Percentiles rank a stretch among this genome's conserved stretches.
These are phyloP conservation scores for Castanea mollissima DNA, from an alignment of 306 rosid species.

Conservation along the genomic window DNA sequence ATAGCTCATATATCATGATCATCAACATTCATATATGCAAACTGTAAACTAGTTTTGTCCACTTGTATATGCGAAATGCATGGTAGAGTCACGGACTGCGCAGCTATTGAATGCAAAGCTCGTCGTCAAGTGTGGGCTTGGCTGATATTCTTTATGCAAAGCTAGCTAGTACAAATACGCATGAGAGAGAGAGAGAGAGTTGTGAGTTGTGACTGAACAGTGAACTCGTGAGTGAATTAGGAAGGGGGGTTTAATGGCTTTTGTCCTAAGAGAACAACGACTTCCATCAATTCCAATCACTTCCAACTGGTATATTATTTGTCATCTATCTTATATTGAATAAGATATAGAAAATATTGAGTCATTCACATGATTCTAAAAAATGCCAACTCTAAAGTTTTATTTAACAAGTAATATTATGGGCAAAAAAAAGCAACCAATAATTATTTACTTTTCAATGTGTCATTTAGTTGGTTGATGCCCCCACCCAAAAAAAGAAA, in stretches of 20 bases:
- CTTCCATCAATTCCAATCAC: not conserved
- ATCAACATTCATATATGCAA: no score
- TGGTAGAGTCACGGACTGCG: slow-evolving; percentile 32
- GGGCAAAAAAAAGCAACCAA: not conserved
- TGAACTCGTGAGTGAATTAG: slow-evolving; percentile 31
- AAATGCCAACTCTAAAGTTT: not conserved
- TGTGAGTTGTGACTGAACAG: slow-evolving; percentile 13
- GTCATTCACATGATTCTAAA: not conserved
- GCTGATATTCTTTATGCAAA: not conserved
- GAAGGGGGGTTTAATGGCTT: not conserved
- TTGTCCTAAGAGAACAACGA: not conserved
- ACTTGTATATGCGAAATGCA: not conserved
- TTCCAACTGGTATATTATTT: not conserved
- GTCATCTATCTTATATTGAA: not conserved
- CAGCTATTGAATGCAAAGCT: slow-evolving; percentile 7
- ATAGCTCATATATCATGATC: no score
- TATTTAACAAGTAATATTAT: not conserved
- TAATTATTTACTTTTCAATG: no score
- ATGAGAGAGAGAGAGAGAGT: not conserved
- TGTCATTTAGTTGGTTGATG: not conserved
- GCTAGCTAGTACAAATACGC: not conserved
- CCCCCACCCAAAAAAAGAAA: no score
- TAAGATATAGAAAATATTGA: no score
- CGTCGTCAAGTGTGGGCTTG: slow-evolving; percentile 14
- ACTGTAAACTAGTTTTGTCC: not conserved